Conservation (phyloP, 106 monocot species). For the Ottelia alismoides region DNA sequence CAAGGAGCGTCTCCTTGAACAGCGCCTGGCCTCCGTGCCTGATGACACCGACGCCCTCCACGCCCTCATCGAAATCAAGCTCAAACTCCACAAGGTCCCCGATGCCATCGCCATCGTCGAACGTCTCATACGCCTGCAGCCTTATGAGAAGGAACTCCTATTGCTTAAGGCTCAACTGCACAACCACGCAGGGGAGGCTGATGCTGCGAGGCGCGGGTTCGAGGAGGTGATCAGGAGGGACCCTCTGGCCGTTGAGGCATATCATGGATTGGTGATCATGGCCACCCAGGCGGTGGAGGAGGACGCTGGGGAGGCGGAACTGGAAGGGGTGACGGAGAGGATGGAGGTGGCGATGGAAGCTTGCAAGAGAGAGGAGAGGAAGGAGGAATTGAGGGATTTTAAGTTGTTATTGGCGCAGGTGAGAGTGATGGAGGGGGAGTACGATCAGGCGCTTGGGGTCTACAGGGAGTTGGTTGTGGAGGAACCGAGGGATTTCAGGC, state of each 20-base stretch:
- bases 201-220: slow-evolving; percentile 42
- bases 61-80: slow-evolving; percentile 41
- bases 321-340: slow-evolving; percentile 28
- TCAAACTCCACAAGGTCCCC: slow-evolving; percentile 35
- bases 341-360: slow-evolving; percentile 33
- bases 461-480: slow-evolving; percentile 62
- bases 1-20: background rate
- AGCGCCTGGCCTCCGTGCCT: slow-evolving; percentile 13
- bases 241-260: slow-evolving; percentile 66
- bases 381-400: slow-evolving; percentile 60
- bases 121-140: slow-evolving; percentile 38
- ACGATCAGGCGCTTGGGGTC: slow-evolving; percentile 43
- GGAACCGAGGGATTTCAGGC: slow-evolving; percentile 75
- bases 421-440: slow-evolving; percentile 38
- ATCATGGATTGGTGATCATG: slow-evolving; percentile 65
- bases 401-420: slow-evolving; percentile 66
- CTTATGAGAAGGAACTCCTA: slow-evolving; percentile 43
- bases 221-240: slow-evolving; percentile 46
- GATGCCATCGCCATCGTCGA: slow-evolving; percentile 43
- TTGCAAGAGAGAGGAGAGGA: slow-evolving; percentile 49
- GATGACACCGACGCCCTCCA: slow-evolving; percentile 36
- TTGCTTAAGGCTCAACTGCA: slow-evolving; percentile 55
- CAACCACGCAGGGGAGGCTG: slow-evolving; percentile 32
- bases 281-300: slow-evolving; percentile 15
- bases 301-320: slow-evolving; percentile 8